Evolutionary conservation across 352 stramenopile species (phyloP).

Genomic region (Thalassiosira livingstoniorum): DNA sequence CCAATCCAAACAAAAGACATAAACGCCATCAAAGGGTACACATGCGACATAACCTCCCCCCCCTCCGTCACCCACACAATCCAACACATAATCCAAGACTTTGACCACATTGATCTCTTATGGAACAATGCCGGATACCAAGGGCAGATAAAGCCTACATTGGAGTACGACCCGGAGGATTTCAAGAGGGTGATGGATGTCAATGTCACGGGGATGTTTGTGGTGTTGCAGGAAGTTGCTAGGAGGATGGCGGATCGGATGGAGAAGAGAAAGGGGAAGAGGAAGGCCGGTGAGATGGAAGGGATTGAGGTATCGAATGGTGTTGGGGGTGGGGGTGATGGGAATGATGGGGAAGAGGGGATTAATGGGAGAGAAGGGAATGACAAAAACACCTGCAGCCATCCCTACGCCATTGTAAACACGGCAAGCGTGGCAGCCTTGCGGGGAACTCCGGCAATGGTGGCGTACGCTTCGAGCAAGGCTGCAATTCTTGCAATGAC

Average conservation of each 20-base stretch:
- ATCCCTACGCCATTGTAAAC: conserved; percentile 84
- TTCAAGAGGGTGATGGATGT: conserved; percentile 87
- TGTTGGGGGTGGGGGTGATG: neutral
- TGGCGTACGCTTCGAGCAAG: conserved; percentile 83
- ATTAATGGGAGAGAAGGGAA: neutral
- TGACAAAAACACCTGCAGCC: conserved; percentile 13
- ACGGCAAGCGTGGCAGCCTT: conserved; percentile 84
- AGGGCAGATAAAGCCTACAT: conserved; percentile 83
- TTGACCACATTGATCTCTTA: conserved; percentile 79
- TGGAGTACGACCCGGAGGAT: conserved; percentile 83
- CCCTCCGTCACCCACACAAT: conserved; percentile 64
- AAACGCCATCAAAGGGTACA: conserved; percentile 28
- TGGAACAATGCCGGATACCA: conserved; percentile 90
- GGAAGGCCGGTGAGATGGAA: too few species aligned
- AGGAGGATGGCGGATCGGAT: conserved; percentile 75
- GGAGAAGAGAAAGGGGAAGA: conserved; percentile 8
- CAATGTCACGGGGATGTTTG: conserved; percentile 87
- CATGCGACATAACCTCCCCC: conserved; percentile 80
- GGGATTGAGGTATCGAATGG: too few species aligned
- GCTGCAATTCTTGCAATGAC: conserved; percentile 86
- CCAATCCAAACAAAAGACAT: neutral
- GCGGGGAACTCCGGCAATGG: conserved; percentile 85
- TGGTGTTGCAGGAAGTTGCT: conserved; percentile 83
- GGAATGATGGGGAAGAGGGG: too few species aligned
- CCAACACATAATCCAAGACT: conserved; percentile 54